Percentiles rank a stretch among this genome's conserved stretches.
These are phyloP conservation scores for Thalassiosira hispida DNA, from an alignment of 352 stramenopile genomes.

Conservation along the genomic window DNA sequence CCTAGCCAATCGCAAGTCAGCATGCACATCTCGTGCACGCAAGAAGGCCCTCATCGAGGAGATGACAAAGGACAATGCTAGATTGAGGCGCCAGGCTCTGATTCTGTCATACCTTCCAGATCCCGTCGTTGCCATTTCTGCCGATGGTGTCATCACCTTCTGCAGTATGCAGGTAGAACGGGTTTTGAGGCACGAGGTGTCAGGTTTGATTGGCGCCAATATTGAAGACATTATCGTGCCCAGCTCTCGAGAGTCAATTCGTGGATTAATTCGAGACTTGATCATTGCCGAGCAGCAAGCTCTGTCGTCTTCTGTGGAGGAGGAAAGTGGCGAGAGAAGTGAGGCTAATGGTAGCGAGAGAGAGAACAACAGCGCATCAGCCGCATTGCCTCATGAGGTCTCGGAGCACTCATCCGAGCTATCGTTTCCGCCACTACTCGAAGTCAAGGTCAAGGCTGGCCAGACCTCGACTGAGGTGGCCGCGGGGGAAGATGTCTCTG, in stretches of 20 bases:
- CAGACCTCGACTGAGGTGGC: constrained; percentile 28
- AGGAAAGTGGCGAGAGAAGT: constrained; percentile 6
- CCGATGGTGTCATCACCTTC: constrained; percentile 78
- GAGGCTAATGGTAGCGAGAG: constrained; percentile 4
- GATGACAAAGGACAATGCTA: constrained; percentile 76
- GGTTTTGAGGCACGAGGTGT: constrained; percentile 67
- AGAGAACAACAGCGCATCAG: constrained; percentile 27
- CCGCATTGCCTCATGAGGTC: constrained; percentile 28
- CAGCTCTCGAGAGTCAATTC: constrained; percentile 57
- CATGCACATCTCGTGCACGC: constrained; percentile 81
- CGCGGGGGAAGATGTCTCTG: constrained; percentile 40
- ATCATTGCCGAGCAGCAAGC: constrained; percentile 38
- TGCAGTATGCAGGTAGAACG: constrained; percentile 79
- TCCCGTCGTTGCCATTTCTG: constrained; percentile 71
- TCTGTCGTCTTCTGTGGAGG: constrained; percentile 1
- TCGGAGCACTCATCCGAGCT: constrained; percentile 59
- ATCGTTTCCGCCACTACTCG: constrained; percentile 64
- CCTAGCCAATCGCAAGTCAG: constrained; percentile 85
- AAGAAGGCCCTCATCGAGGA: constrained; percentile 85
- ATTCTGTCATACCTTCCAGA: constrained; percentile 82
- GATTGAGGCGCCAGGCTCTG: constrained; percentile 67
- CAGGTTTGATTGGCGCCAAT: constrained; percentile 67
- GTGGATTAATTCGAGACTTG: constrained; percentile 64
- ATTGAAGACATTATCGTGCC: constrained; percentile 75
- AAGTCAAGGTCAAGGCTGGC: constrained; percentile 71